Evolutionary conservation across 257 asterid species (phyloP).

Genomic region (Solanum gracilifrons): DNA sequence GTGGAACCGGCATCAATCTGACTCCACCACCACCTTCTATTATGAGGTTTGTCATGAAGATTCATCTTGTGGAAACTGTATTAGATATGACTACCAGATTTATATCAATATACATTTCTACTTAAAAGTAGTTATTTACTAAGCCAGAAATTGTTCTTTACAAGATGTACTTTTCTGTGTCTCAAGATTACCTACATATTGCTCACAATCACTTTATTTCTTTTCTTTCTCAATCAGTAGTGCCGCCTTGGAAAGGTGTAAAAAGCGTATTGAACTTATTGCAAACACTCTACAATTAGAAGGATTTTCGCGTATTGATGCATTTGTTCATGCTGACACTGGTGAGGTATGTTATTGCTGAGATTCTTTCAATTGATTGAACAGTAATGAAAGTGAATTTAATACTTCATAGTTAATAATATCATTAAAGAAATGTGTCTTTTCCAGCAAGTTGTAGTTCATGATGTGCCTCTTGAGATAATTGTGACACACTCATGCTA

Average conservation of each 20-base stretch:
- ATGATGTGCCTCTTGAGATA: neutral
- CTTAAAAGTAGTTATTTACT: neutral
- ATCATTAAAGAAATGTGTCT: neutral
- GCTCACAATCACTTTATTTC: neutral
- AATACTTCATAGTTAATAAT: neutral
- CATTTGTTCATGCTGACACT: conserved; percentile 70
- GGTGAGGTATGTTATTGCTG: conserved; percentile 50
- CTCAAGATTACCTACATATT: neutral
- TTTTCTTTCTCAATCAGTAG: conserved; percentile 27
- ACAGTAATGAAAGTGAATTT: neutral
- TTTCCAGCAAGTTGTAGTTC: neutral
- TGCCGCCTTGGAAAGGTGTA: conserved; percentile 52
- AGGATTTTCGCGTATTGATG: conserved; percentile 88
- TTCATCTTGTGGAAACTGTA: neutral
- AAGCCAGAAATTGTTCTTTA: neutral
- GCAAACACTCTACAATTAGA: conserved; percentile 71
- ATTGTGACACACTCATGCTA: neutral
- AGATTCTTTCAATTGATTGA: neutral
- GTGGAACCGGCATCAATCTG: conserved; percentile 93
- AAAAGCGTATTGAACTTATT: conserved; percentile 54
- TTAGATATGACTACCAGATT: neutral
- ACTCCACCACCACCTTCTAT: conserved; percentile 86
- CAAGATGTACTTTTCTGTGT: neutral
- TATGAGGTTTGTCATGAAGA: conserved; percentile 34
- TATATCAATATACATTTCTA: neutral